These are phyloP conservation scores for Delphinella strobiligena DNA, from an alignment of 2,329 filamentous ascomycete genomes.

Conservation along the genomic window DNA sequence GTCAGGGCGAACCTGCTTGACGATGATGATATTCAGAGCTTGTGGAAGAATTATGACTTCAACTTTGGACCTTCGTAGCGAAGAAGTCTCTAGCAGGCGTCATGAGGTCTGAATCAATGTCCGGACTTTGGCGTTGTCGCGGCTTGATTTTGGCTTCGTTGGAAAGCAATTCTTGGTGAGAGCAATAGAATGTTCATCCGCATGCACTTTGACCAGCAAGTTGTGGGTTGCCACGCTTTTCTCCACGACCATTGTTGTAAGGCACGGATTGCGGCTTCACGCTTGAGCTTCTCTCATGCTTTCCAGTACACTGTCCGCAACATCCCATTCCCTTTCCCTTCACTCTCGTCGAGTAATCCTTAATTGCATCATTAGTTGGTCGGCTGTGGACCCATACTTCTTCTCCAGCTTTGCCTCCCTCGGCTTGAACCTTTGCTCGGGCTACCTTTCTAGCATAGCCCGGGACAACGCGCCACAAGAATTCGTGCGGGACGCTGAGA, in stretches of 20 bases:
- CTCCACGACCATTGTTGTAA: background rate
- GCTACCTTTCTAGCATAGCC: constrained; percentile 31
- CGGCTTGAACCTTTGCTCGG: constrained; percentile 21
- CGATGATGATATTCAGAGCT: constrained; percentile 7
- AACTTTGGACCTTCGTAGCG: constrained; percentile 3
- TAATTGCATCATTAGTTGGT: constrained; percentile 23
- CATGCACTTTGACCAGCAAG: too few species aligned
- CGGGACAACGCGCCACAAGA: constrained; percentile 36
- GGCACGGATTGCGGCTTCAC: background rate
- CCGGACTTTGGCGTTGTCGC: too few species aligned
- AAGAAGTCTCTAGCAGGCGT: background rate
- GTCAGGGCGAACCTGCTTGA: constrained; percentile 8
- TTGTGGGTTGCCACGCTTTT: background rate
- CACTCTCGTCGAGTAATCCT: constrained; percentile 9
- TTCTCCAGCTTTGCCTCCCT: constrained; percentile 28
- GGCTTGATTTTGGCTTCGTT: too few species aligned
- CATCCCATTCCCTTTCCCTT: background rate
- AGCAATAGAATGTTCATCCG: too few species aligned
- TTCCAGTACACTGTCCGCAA: background rate
- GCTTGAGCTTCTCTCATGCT: background rate
- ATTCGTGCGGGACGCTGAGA: constrained; percentile 47
- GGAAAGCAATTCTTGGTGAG: too few species aligned
- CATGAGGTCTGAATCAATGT: too few species aligned
- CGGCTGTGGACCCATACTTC: constrained; percentile 45
- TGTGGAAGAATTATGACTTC: constrained; percentile 12